Conservation (phyloP, 805 yeast species). For the Suhomyces pyralidae region DNA sequence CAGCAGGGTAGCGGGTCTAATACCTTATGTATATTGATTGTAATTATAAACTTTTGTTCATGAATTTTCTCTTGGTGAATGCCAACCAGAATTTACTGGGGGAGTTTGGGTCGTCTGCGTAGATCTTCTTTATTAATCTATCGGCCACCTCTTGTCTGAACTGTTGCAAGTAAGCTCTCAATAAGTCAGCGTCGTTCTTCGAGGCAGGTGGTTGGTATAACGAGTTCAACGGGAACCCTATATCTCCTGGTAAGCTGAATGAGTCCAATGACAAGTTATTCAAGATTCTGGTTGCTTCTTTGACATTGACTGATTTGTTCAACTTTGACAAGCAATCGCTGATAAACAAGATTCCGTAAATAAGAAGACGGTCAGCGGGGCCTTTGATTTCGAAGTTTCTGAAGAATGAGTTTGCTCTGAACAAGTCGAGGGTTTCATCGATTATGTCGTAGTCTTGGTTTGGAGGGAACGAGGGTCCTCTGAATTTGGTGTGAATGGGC, state of each 20-base stretch:
- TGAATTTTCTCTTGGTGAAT: slow-evolving; percentile 88
- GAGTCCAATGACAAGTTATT: slow-evolving; percentile 84
- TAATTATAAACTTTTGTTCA: slow-evolving; percentile 76
- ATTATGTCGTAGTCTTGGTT: slow-evolving; percentile 76
- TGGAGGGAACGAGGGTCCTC: slow-evolving; percentile 89
- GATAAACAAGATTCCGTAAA: slow-evolving; percentile 88
- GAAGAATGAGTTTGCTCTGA: slow-evolving; percentile 94
- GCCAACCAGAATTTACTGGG: slow-evolving; percentile 97
- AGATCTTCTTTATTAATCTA: slow-evolving; percentile 72
- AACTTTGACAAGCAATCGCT: slow-evolving; percentile 79
- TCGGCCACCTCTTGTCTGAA: slow-evolving; percentile 91
- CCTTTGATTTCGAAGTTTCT: slow-evolving; percentile 96
- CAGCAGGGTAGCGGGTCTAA: slow-evolving; percentile 20
- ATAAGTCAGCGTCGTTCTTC: slow-evolving; percentile 71
- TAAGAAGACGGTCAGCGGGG: slow-evolving; percentile 85
- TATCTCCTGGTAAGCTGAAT: slow-evolving; percentile 91
- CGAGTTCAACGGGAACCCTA: slow-evolving; percentile 88
- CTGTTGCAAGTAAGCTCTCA: slow-evolving; percentile 81
- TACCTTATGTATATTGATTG: slow-evolving; percentile 23
- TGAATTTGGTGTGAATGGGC: slow-evolving; percentile 77
- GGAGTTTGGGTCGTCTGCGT: slow-evolving; percentile 49
- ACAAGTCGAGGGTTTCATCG: slow-evolving; percentile 87
- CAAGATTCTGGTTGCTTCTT: slow-evolving; percentile 64
- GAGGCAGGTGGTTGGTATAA: slow-evolving; percentile 71
- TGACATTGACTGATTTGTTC: slow-evolving; percentile 43